A percentile compares a stretch with the other conserved stretches of the same genome.
Evolutionary conservation across 495 filamentous ascomycete species (phyloP).

Genomic region (Penicillium alfredii): DNA sequence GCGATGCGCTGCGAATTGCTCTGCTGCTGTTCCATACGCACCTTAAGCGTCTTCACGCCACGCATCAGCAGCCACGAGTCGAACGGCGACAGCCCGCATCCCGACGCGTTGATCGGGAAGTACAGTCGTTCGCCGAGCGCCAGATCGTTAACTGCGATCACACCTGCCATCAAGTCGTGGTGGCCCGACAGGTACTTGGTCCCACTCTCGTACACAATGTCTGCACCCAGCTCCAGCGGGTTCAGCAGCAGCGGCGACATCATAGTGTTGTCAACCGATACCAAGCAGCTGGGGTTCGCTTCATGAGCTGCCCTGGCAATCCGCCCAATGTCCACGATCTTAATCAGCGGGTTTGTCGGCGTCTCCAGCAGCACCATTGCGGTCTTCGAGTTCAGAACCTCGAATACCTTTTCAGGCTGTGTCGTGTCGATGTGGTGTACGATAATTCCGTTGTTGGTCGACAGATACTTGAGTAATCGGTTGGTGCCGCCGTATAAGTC

Average conservation of each 20-base stretch:
- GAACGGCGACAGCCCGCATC: slow-evolving; percentile 88
- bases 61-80: slow-evolving; percentile 94
- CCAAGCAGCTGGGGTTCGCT: slow-evolving; percentile 72
- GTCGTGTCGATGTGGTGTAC: slow-evolving; percentile 98
- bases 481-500: slow-evolving; percentile 96
- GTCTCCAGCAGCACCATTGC: slow-evolving; percentile 95
- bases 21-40: slow-evolving; percentile 98
- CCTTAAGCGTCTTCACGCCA: slow-evolving; percentile 90
- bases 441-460: slow-evolving; percentile 77
- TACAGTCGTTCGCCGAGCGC: slow-evolving; percentile 81
- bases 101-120: slow-evolving; percentile 93
- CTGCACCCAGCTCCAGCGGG: slow-evolving; percentile 87
- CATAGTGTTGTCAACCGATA: slow-evolving; percentile 98
- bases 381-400: slow-evolving; percentile 70
- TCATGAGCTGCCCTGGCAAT: slow-evolving; percentile 72
- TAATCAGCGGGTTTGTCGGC: slow-evolving; percentile 95
- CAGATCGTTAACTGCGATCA: slow-evolving; percentile 81
- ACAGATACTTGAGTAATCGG: slow-evolving; percentile 84
- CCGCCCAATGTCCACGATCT: slow-evolving; percentile 83
- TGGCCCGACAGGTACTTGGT: slow-evolving; percentile 98
- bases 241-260: slow-evolving; percentile 88
- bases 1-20: slow-evolving; percentile 84
- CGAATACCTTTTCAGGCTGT: slow-evolving; percentile 55
- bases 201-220: slow-evolving; percentile 94
- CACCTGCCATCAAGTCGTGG: slow-evolving; percentile 97